These are phyloP conservation scores for Plasmodium vinckei DNA, from an alignment of 169 alveolate genomes.

Conservation along the genomic window DNA sequence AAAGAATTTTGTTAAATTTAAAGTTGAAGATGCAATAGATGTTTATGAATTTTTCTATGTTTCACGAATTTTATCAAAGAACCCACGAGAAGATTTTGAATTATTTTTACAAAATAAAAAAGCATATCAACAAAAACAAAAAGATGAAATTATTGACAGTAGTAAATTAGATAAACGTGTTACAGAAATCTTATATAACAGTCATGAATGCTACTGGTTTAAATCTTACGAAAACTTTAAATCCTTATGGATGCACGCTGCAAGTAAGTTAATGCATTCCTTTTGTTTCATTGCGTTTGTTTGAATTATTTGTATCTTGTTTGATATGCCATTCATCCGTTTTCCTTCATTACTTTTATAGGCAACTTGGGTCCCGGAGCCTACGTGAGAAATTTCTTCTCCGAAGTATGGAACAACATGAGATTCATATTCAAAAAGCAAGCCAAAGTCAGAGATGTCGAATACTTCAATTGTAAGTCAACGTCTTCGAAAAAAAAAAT, in stretches of 20 bases:
- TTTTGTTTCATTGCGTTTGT: no score
- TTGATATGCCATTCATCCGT: background rate
- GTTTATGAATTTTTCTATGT: conserved; percentile 58
- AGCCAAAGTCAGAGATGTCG: conserved; percentile 22
- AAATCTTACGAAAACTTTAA: conserved; percentile 44
- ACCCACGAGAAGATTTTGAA: conserved; percentile 7
- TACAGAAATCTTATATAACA: conserved; percentile 20
- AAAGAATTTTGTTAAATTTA: conserved; percentile 40
- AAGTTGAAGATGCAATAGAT: conserved; percentile 56
- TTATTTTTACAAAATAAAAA: conserved; percentile 19
- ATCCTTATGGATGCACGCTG: conserved; percentile 56
- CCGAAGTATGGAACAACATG: conserved; percentile 47
- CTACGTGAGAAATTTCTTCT: conserved; percentile 44
- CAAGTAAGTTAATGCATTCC: conserved; percentile 27
- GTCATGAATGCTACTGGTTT: conserved; percentile 52
- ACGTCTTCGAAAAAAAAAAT: background rate
- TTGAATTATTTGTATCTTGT: background rate
- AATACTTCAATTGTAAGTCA: conserved; percentile 20
- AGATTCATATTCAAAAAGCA: conserved; percentile 24
- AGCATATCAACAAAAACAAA: conserved; percentile 11
- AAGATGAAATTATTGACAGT: background rate
- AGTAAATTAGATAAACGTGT: conserved; percentile 20
- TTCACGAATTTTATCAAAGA: conserved; percentile 12
- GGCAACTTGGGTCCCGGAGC: conserved; percentile 75
- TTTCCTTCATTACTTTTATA: background rate